Base-by-base conservation (phyloP, 441 rosid species). In the Arabidopsis lyrata region DNA sequence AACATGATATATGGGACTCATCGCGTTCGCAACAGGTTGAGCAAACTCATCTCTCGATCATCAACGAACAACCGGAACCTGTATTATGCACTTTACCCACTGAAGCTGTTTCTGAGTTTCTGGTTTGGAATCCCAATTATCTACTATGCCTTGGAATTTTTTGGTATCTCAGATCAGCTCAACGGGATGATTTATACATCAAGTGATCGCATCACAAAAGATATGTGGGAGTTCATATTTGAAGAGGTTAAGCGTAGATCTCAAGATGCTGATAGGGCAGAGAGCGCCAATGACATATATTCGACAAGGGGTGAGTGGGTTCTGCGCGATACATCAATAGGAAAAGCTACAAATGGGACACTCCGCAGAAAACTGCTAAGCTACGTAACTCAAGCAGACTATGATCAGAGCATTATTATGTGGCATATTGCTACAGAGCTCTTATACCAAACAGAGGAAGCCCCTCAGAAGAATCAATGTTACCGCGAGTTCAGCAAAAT, bases 341-440 rank as follows among this genome's bases (percentile, higher is more conserved):
- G 22, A 22, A 22, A 22, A 22, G 22, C 22, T 22, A 22, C 6
- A 5, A 8, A 16, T 16, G 11, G 3, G 52, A 2, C 10, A 3
- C 9, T 15, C 10, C 22, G 24, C 12, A 7, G 8, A 10, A 47
- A 47, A 16, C 52, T 47, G 11, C 24, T 47, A 4, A 22, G 12
- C 9, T 16, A 7, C 5, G 24, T 47, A 2, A 47, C 52, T 47
- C 52, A 47, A 16, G 52, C 12, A 15, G 52, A 47, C 52, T 47
- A 47, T 47, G 52, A 47, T 47, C 52, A 47, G 52, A 47, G 52
- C 12, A 16, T 47, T 47, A 22, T 47, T 47, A 7, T 47, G 52
- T 47, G 52, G 52, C 52, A 47, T 15, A 47, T 47, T 2, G 52
- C 52, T 0, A 47, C 52, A 7, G 52, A 47, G 2, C 20, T 47